These are phyloP conservation scores for Thalia dealbata DNA, from an alignment of 176 grass and related monocot species.

Conservation along the genomic window DNA sequence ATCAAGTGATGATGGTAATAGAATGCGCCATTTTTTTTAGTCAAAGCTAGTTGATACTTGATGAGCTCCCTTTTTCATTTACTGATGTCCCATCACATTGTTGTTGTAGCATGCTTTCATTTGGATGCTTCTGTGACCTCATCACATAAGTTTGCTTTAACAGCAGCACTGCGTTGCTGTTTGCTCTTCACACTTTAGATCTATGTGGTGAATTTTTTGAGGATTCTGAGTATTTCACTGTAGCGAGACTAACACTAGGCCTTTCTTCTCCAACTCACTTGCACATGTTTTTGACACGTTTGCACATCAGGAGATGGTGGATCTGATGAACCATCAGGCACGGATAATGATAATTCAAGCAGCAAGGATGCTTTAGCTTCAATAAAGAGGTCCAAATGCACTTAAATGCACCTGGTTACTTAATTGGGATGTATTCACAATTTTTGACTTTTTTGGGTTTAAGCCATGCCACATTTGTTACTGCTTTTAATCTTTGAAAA, in stretches of 20 bases:
- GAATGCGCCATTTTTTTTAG: background rate
- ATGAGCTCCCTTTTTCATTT: background rate
- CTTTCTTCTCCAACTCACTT: constrained; percentile 29
- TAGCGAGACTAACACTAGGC: constrained; percentile 14
- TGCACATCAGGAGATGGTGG: constrained; percentile 36
- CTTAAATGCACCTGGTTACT: constrained; percentile 31
- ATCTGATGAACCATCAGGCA: constrained; percentile 42
- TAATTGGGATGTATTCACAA: constrained; percentile 5
- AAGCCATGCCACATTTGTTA: background rate
- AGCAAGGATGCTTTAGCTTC: constrained; percentile 38
- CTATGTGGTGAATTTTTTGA: constrained; percentile 7
- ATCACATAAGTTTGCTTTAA: too few relatives aligned
- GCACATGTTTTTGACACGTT: constrained; percentile 32
- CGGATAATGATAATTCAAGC: constrained; percentile 38
- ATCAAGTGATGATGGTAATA: constrained; percentile 30
- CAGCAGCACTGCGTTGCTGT: background rate
- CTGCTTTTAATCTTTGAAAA: background rate
- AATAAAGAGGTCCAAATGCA: constrained; percentile 35
- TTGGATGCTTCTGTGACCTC: too few relatives aligned
- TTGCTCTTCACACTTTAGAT: constrained; percentile 1
- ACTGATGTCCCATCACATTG: background rate
- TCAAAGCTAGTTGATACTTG: background rate
- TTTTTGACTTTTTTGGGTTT: background rate
- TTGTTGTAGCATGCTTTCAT: constrained; percentile 11
- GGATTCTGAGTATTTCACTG: constrained; percentile 14